These are phyloP conservation scores for Fusarium sacchari DNA, from an alignment of 2,329 filamentous ascomycete species.

Conservation along the genomic window DNA sequence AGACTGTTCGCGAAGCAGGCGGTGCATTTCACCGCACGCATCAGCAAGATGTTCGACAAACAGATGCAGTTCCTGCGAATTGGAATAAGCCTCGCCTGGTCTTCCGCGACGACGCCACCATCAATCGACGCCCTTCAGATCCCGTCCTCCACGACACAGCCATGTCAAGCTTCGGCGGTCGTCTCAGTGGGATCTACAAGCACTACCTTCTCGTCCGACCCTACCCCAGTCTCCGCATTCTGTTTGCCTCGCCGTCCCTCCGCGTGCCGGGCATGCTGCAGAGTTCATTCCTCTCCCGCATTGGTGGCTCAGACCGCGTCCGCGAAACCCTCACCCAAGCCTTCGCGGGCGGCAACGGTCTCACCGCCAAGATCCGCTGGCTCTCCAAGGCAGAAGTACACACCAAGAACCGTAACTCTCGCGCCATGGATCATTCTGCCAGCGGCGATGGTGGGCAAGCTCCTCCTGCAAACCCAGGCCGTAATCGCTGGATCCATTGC, in stretches of 20 bases:
- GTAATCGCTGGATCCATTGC: conserved; percentile 79
- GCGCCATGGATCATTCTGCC: conserved; percentile 17
- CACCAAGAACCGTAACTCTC: conserved; percentile 4
- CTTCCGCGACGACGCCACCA: conserved; percentile 50
- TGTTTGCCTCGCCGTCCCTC: conserved; percentile 75
- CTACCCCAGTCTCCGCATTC: conserved; percentile 71
- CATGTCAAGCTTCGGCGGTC: conserved; percentile 33
- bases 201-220: conserved; percentile 74
- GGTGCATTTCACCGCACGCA: conserved; percentile 66
- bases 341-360: conserved; percentile 73
- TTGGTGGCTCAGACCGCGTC: conserved; percentile 60
- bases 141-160: conserved; percentile 31
- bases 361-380: conserved; percentile 81
- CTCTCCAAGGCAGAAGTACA: conserved; percentile 48
- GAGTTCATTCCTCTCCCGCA: conserved; percentile 64
- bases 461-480: conserved; percentile 52
- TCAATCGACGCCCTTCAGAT: conserved; percentile 32
- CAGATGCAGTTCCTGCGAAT: conserved; percentile 49
- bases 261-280: conserved; percentile 75
- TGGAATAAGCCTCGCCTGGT: conserved; percentile 55
- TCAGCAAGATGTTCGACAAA: conserved; percentile 51
- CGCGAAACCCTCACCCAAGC: conserved; percentile 64
- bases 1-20: conserved; percentile 69
- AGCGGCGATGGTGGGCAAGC: conserved; percentile 50
- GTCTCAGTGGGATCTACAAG: conserved; percentile 53